Conservation (phyloP, 139 green algal genomes). For the Spirogloea muscicola region DNA sequence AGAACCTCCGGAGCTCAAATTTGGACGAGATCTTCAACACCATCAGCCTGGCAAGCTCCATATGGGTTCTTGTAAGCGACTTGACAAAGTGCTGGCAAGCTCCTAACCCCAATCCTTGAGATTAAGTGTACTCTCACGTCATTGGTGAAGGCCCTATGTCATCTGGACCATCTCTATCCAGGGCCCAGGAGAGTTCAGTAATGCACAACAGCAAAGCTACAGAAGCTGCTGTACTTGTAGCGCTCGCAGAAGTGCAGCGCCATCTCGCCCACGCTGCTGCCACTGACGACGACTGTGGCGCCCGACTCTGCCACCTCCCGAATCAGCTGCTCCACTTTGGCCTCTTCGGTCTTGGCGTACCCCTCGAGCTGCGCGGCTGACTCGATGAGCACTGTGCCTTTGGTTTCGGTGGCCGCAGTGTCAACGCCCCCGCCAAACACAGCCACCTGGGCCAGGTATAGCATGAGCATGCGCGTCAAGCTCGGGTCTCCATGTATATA, state of each 20-base stretch:
- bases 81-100: too few relatives aligned
- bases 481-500: too few relatives aligned
- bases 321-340: constrained; percentile 72
- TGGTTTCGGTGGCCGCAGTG: constrained; percentile 77
- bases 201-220: constrained; percentile 62
- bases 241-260: constrained; percentile 97
- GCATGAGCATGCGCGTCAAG: too few relatives aligned
- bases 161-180: too few relatives aligned
- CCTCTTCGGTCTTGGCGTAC: constrained; percentile 86
- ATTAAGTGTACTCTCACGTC: too few relatives aligned
- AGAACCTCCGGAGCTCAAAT: constrained; percentile 93
- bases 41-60: constrained; percentile 54
- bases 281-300: constrained; percentile 74
- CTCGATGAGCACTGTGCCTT: constrained; percentile 96
- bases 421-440: constrained; percentile 71
- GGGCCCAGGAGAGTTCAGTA: constrained; percentile 49
- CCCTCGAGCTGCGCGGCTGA: constrained; percentile 82
- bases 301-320: constrained; percentile 66
- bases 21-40: constrained; percentile 85
- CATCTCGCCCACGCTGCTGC: constrained; percentile 87
- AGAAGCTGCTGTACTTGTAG: constrained; percentile 68
- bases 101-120: too few relatives aligned
- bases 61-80: too few relatives aligned
- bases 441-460: too few relatives aligned
- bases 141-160: too few relatives aligned